Percentiles rank a stretch among this genome's conserved stretches.
These are phyloP conservation scores for Podochytrium sp. DNA, from an alignment of 192 early-diverging fungal species.

Conservation along the genomic window DNA sequence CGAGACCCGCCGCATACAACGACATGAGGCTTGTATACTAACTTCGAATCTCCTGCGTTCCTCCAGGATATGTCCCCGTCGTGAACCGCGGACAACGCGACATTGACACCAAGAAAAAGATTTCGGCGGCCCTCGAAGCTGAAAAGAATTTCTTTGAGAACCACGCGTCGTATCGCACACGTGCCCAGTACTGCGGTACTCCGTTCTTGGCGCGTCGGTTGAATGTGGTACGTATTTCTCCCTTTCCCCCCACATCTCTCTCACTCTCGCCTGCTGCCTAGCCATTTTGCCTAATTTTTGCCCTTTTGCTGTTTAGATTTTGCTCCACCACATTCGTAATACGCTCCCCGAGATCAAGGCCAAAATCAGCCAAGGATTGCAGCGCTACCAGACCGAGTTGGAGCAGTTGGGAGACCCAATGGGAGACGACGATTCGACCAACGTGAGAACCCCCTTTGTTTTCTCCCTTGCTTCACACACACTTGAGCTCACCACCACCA, in stretches of 20 bases:
- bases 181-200: slow-evolving; percentile 98
- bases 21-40: too few relatives aligned
- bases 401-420: slow-evolving; percentile 89
- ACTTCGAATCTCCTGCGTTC: too few relatives aligned
- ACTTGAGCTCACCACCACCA: too few relatives aligned
- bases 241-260: not conserved
- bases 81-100: slow-evolving; percentile 99
- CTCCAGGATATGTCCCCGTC: slow-evolving; percentile 98
- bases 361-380: slow-evolving; percentile 84
- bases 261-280: not conserved
- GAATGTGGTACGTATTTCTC: slow-evolving; percentile 72
- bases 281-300: too few relatives aligned
- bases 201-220: slow-evolving; percentile 94
- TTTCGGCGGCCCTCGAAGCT: slow-evolving; percentile 82
- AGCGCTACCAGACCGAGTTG: slow-evolving; percentile 87
- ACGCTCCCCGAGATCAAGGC: slow-evolving; percentile 99
- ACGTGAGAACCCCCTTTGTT: slow-evolving; percentile 44
- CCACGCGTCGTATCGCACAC: slow-evolving; percentile 89
- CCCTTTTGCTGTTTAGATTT: slow-evolving; percentile 72
- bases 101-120: slow-evolving; percentile 92
- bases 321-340: slow-evolving; percentile 99
- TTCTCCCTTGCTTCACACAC: slow-evolving; percentile 7
- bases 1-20: too few relatives aligned
- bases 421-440: slow-evolving; percentile 73
- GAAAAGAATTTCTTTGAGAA: slow-evolving; percentile 95